Percentiles rank a stretch among this genome's conserved stretches.
Evolutionary conservation across 139 green algal species (phyloP).

Genomic region (Chlamydomonas sp.): DNA sequence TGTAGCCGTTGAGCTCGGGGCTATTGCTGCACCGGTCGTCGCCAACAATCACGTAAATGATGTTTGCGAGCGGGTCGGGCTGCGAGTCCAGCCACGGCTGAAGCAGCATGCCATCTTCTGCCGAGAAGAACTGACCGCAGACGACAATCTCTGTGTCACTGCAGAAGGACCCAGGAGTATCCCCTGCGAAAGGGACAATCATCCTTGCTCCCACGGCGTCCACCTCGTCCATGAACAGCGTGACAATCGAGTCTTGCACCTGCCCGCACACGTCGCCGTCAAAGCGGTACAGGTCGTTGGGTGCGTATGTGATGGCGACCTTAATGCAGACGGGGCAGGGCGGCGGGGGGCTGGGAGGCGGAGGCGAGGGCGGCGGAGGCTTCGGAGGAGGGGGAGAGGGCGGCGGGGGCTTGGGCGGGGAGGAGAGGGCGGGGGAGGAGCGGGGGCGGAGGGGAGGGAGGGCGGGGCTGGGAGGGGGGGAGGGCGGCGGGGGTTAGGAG

Average conservation of each 20-base stretch:
- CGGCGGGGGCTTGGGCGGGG: background rate
- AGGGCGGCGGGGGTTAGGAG: background rate
- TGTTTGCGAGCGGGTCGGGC: no score
- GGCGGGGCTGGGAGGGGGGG: background rate
- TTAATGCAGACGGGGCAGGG: background rate
- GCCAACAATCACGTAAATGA: no score
- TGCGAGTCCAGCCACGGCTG: no score
- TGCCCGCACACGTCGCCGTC: background rate
- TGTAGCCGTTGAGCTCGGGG: no score
- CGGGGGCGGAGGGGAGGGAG: background rate
- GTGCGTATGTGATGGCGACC: background rate
- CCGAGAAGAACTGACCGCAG: no score
- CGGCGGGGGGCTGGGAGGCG: background rate
- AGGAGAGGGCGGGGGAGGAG: background rate
- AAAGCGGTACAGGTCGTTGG: conserved; percentile 10
- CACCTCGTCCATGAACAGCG: background rate
- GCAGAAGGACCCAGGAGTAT: background rate
- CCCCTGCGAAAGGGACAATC: background rate
- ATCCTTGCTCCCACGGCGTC: background rate
- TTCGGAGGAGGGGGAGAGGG: conserved; percentile 3
- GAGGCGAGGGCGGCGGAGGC: background rate
- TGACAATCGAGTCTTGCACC: background rate
- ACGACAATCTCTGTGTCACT: no score
- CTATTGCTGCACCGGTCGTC: no score
- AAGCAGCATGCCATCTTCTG: no score